Conservation (phyloP, 2,329 filamentous ascomycete genomes). For the Rutstroemia sp. region DNA sequence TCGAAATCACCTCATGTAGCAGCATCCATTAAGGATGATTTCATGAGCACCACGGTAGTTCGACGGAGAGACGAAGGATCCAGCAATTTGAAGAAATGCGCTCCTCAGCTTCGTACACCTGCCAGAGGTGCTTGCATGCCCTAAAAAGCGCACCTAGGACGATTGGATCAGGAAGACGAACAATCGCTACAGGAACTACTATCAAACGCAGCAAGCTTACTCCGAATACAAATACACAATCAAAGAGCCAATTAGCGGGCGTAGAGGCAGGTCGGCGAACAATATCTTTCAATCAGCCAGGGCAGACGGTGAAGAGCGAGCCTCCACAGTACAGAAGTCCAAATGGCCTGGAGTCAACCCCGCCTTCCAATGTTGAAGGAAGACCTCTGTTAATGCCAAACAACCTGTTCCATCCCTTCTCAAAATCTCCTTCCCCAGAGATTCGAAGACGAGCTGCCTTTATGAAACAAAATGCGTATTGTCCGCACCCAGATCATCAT, state of each 20-base stretch:
- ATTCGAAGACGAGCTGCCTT: conserved; percentile 84
- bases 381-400: conserved; percentile 41
- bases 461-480: conserved; percentile 89
- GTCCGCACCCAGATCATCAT: conserved; percentile 82
- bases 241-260: conserved; percentile 3
- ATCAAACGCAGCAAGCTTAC: conserved; percentile 12
- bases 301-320: conserved; percentile 22
- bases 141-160: conserved; percentile 20
- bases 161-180: conserved; percentile 14
- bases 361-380: conserved; percentile 17
- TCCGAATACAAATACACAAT: conserved; percentile 11
- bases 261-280: conserved; percentile 16
- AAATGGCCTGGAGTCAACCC: conserved; percentile 17
- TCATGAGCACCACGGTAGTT: background rate
- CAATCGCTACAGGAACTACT: conserved; percentile 18
- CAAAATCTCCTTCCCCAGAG: conserved; percentile 77
- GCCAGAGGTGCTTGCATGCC: conserved; percentile 26
- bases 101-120: conserved; percentile 25
- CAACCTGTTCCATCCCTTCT: conserved; percentile 91
- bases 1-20: conserved; percentile 6
- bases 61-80: background rate
- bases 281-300: conserved; percentile 16
- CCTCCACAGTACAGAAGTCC: conserved; percentile 19
- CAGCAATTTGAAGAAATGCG: conserved; percentile 16
- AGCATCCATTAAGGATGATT: background rate